Evolutionary conservation across 1,139 yeast species (phyloP).

Genomic region (Eremothecium cymbalariae): DNA sequence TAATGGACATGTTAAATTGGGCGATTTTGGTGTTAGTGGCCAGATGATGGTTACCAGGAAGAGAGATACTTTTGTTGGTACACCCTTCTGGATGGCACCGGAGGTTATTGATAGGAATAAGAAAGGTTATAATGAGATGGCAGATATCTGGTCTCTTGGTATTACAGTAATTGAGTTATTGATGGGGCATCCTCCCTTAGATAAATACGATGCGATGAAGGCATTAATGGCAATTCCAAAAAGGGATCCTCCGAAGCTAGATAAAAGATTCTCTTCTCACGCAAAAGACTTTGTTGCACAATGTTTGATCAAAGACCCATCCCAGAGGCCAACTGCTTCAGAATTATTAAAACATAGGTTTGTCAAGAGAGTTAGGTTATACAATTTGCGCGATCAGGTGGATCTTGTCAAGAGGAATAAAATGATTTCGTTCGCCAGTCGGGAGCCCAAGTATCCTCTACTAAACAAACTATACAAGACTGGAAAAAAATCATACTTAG

Average conservation of each 20-base stretch:
- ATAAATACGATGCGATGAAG: slow-evolving; percentile 65
- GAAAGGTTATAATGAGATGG: slow-evolving; percentile 65
- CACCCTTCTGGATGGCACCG: slow-evolving; percentile 95
- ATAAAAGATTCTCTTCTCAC: slow-evolving; percentile 38
- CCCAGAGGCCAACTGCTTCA: slow-evolving; percentile 42
- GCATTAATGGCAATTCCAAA: slow-evolving; percentile 66
- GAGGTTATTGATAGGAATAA: slow-evolving; percentile 48
- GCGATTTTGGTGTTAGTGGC: slow-evolving; percentile 85
- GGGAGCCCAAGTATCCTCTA: slow-evolving; percentile 30
- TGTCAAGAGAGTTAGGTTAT: slow-evolving; percentile 27
- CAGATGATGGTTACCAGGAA: slow-evolving; percentile 56
- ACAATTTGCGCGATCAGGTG: slow-evolving; percentile 26
- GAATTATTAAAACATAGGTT: slow-evolving; percentile 42
- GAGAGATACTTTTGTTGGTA: slow-evolving; percentile 74
- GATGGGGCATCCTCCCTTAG: slow-evolving; percentile 64
- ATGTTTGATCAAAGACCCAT: slow-evolving; percentile 55
- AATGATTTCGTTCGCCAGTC: slow-evolving; percentile 15
- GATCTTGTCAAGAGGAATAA: slow-evolving; percentile 25
- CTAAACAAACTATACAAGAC: slow-evolving; percentile 27
- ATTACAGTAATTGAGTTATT: slow-evolving; percentile 71
- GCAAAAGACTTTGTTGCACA: slow-evolving; percentile 52
- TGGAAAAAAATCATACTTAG: slow-evolving; percentile 9
- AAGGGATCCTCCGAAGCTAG: slow-evolving; percentile 55
- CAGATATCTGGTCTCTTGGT: slow-evolving; percentile 85
- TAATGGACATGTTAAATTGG: slow-evolving; percentile 58